Base-by-base conservation (phyloP, 805 yeast genomes). In the Saccharomyces kudriavzevii region DNA sequence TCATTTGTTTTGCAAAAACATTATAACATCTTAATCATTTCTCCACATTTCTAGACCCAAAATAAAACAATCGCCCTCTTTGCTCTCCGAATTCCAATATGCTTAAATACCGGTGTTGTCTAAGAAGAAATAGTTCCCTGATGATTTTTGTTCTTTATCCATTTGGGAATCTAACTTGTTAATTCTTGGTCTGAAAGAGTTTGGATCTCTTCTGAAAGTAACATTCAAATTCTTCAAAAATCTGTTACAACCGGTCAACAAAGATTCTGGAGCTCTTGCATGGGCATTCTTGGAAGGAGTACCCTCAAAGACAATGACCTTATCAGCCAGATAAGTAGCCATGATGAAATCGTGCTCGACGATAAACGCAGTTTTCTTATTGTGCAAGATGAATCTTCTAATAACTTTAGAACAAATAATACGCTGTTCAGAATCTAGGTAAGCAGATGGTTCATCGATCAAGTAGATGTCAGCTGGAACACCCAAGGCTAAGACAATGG, bases 311-410 rank as follows among this genome's bases (percentile, higher is more conserved):
- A 94, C 98, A 81, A 94, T 92, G 65, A 94, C 99, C 69, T 96
- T 83, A 75, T 94, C 99, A 59, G 99, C 99, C 79, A 94, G 81
- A 72, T 94, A 94, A 17, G 99, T 94, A 60, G 99, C 98, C 99
- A 94, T 94, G 78, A 94, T 94, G 82, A 94, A 94, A 82, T 94
- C 99, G 84, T 94, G 99, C 85, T 94, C 99, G 55, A 94, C 99
- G 65, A 94, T 79, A 72, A 94, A 94, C n/a, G 99, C 99, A 48
- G 98, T 92, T 81, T 92, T 94, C 79, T 92, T 91, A 63, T 97
- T 83, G 71, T 94, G 99, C 71, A 94, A 77, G 67, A 94, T 88
- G 70, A 90, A 94, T 74, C 97, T 86, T 82, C 97, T 87, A 66
- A 94, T 94, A 63, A 94, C 99, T 79, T 94, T 94, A 51, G 99